Evolutionary conservation across 148 eudicot genomes (phyloP), one percentile per base, ranked within the genome.

Genomic region (Polygonum maritimum): DNA sequence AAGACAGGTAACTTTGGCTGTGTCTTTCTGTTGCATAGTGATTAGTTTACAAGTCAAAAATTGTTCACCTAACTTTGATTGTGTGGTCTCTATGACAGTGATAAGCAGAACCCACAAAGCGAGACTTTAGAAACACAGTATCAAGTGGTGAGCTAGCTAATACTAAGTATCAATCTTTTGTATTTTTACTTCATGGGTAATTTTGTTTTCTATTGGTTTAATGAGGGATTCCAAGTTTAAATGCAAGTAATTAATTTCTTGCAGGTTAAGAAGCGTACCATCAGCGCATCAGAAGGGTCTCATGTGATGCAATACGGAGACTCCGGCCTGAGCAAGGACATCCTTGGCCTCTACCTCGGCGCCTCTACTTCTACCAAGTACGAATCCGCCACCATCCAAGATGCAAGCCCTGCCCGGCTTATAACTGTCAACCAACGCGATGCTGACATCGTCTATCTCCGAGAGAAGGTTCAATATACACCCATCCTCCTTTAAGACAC

Each of bases 1-100:
- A 89, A 67, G 93, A 89, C 75, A 83, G 89, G 93, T 87, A 83
- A 26, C 31, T 12, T 60, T 4, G 62, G 16, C 54, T 15, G 1
- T 44, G 47, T 44, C 47, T 44, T 44, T 44, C 9, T 7, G 10
- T 44, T 6, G 47, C 47, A 44, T 6, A 41, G 60, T 5, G 49
- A 65, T 26, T 33, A 13, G 2, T 39, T 9, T 39, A 0, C 13
- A 8, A 33, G 70, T 63, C 70, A 31, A 63, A 13, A 2, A 31
- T 16, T 7, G 70, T 12, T 35, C n/a, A 35, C 70, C 71, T 65
- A 65, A 65, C 45, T 35, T 31, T 67, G 71, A 36, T n/a, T 14
- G 3, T 67, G 11, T 67, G 45, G 21, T 38, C 51, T 77, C 3
- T 69, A 2, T 35, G 51, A 84, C 62, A 84, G 87, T 63, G 87